Conservation (phyloP, 1,284 basidiomycete genomes). For the Cryptococcus sp. region DNA sequence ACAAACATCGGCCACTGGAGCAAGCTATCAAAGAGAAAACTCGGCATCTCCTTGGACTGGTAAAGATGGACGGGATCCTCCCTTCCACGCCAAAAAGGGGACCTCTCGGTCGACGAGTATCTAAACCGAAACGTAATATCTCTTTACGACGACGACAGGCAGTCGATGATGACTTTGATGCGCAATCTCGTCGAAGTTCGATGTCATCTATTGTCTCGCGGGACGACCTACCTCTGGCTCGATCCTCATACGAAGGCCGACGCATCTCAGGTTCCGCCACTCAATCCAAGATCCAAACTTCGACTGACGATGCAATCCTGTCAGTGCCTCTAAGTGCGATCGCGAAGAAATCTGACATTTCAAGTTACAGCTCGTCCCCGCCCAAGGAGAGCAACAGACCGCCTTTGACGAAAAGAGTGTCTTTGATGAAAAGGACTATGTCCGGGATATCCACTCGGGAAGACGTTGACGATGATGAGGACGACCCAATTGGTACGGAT, state of each 20-base stretch:
- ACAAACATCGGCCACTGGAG: constrained; percentile 28
- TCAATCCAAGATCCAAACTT: neutral
- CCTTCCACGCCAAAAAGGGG: constrained; percentile 16
- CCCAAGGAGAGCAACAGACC: constrained; percentile 6
- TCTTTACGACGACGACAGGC: neutral
- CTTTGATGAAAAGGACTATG: constrained; percentile 37
- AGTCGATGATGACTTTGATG: neutral
- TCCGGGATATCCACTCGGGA: constrained; percentile 27
- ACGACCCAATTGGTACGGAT: constrained; percentile 34
- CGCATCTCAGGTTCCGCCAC: neutral
- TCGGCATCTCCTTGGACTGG: constrained; percentile 37
- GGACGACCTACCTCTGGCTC: neutral
- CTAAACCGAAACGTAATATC: neutral
- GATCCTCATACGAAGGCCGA: neutral
- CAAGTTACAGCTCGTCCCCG: neutral
- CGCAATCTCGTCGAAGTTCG: neutral
- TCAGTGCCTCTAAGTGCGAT: neutral
- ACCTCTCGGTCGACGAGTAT: neutral
- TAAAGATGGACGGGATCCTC: constrained; percentile 40
- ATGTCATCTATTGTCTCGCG: constrained; percentile 4
- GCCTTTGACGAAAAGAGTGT: constrained; percentile 20
- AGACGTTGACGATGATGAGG: constrained; percentile 22
- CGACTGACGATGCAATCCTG: neutral
- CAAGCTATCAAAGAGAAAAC: constrained; percentile 42
- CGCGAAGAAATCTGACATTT: neutral